Conservation (phyloP, 108 stramenopile species). For the Pseudonitzschia delicatissima region DNA sequence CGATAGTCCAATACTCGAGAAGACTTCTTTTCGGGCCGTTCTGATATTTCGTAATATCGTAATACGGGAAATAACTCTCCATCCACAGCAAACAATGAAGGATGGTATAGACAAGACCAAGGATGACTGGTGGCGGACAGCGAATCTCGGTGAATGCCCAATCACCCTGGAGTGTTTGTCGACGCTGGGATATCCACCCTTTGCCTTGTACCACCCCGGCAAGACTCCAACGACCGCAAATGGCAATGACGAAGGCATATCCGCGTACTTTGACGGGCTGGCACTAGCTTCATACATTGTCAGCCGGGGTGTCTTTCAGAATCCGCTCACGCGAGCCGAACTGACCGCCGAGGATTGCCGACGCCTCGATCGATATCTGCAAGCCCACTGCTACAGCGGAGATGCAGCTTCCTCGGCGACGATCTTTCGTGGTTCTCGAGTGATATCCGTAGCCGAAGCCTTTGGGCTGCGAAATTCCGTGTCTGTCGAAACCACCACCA, state of each 20-base stretch:
- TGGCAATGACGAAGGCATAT: background rate
- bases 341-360: constrained; percentile 51
- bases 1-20: no score
- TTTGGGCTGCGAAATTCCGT: constrained; percentile 39
- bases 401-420: background rate
- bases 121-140: constrained; percentile 30
- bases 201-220: constrained; percentile 26
- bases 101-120: background rate
- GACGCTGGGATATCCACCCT: constrained; percentile 62
- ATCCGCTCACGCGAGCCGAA: constrained; percentile 60
- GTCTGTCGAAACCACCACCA: constrained; percentile 21
- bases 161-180: constrained; percentile 60
- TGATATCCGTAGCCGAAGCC: constrained; percentile 49
- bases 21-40: no score
- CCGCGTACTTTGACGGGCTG: constrained; percentile 60
- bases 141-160: constrained; percentile 51
- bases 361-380: constrained; percentile 55
- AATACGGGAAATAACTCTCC: no score
- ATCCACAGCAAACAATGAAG: no score
- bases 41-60: no score
- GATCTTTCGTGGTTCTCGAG: background rate
- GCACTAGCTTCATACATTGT: constrained; percentile 71
- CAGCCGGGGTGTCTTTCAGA: constrained; percentile 59
- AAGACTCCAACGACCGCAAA: background rate
- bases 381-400: constrained; percentile 31